These are phyloP conservation scores for Henckelia pumila DNA, from an alignment of 257 asterid genomes.

Conservation along the genomic window DNA sequence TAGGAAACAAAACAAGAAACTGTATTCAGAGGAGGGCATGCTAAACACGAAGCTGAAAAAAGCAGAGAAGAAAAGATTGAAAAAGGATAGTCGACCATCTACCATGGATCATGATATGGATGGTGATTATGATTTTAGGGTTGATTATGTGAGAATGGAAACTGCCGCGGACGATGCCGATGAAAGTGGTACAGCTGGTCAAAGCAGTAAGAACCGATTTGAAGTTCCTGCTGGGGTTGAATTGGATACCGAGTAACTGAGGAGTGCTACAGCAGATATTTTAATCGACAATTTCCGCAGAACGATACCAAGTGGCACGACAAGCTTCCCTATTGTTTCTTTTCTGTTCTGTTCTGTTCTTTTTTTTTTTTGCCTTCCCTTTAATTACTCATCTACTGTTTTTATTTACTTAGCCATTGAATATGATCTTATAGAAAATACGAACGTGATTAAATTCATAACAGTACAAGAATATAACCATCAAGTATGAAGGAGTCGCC, in stretches of 20 bases:
- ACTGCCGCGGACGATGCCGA: slow-evolving; percentile 49
- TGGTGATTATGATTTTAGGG: slow-evolving; percentile 72
- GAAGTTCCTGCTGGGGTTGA: slow-evolving; percentile 69
- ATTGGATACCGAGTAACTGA: slow-evolving; percentile 42
- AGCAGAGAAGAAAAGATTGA: slow-evolving; percentile 67
- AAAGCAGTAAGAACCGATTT: slow-evolving; percentile 43
- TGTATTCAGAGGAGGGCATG: slow-evolving; percentile 79
- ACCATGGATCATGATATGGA: slow-evolving; percentile 48
- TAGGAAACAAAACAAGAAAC: slow-evolving; percentile 70
- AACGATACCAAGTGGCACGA: too few species aligned
- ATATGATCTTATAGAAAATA: too few species aligned
- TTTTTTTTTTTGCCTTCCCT: too few species aligned
- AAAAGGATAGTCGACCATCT: slow-evolving; percentile 41
- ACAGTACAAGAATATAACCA: too few species aligned
- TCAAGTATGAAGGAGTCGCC: too few species aligned
- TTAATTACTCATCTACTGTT: too few species aligned
- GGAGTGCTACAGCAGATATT: not conserved
- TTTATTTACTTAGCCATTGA: too few species aligned
- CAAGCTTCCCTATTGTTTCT: too few species aligned
- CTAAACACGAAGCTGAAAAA: slow-evolving; percentile 64
- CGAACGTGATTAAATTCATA: too few species aligned
- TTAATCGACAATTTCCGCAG: too few species aligned
- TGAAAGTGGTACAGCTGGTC: slow-evolving; percentile 16
- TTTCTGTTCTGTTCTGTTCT: too few species aligned
- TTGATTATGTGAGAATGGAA: slow-evolving; percentile 47